Percentiles rank a stretch among this genome's conserved stretches.
These are phyloP conservation scores for Leishmania aethiopica DNA, from an alignment of 208 protist genomes.

Conservation along the genomic window DNA sequence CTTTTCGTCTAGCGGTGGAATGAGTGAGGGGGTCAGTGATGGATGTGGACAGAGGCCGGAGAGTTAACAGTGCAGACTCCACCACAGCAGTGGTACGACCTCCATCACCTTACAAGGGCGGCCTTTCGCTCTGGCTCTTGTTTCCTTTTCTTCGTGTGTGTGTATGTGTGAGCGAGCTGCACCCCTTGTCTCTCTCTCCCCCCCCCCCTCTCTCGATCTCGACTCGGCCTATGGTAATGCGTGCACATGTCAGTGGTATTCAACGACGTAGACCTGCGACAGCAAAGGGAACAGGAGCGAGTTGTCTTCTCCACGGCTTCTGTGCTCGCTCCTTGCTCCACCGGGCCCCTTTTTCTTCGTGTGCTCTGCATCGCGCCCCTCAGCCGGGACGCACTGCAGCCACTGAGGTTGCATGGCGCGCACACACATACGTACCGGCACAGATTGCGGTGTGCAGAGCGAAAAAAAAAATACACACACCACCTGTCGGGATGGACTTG, in stretches of 20 bases:
- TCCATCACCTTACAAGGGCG: neutral
- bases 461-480: neutral
- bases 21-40: neutral
- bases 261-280: neutral
- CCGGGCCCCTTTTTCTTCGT: neutral
- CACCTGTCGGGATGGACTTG: conserved; percentile 56
- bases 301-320: neutral
- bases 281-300: neutral
- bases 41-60: neutral
- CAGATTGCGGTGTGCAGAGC: neutral
- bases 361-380: neutral
- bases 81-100: neutral
- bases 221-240: neutral
- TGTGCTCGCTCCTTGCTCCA: neutral
- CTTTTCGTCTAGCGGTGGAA: neutral
- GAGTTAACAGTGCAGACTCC: neutral
- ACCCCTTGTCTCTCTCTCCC: neutral
- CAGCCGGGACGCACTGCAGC: neutral
- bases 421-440: neutral
- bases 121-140: neutral
- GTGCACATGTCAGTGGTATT: neutral
- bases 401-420: neutral
- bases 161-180: neutral
- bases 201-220: neutral
- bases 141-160: neutral